A percentile compares a stretch with the other conserved stretches of the same genome.
phyloP scores from a whole-genome alignment of 2,329 filamentous ascomycete genomes.

The Trichoderma simmonsii region DNA sequence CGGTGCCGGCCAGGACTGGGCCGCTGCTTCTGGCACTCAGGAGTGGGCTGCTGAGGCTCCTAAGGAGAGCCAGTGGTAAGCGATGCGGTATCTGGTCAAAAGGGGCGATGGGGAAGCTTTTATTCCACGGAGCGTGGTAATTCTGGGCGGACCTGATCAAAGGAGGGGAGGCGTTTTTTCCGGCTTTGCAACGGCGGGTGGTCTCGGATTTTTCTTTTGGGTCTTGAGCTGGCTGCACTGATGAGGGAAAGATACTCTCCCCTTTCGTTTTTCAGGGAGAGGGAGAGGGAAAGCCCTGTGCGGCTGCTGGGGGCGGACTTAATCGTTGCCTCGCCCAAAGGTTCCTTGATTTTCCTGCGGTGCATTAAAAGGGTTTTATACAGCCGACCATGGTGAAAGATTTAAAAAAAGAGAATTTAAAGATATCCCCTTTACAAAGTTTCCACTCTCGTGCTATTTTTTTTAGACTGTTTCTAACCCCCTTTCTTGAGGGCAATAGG shows the following conservation, averaged over 20 bases:
- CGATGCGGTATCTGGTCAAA: not conserved
- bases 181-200: constrained; percentile 22
- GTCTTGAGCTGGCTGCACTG: constrained; percentile 70
- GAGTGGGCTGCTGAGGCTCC: constrained; percentile 65
- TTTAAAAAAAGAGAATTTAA: constrained; percentile 24
- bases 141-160: constrained; percentile 11
- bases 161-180: constrained; percentile 23
- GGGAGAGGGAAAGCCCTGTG: constrained; percentile 97
- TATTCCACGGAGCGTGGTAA: constrained; percentile 20
- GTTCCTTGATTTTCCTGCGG: constrained; percentile 25
- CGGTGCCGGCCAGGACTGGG: constrained; percentile 54
- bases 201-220: constrained; percentile 20
- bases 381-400: constrained; percentile 24
- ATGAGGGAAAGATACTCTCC: constrained; percentile 99
- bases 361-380: constrained; percentile 26
- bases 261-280: constrained; percentile 25
- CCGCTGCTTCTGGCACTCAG: constrained; percentile 59
- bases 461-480: accelerated
- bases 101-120: not conserved
- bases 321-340: constrained; percentile 69
- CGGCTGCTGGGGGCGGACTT: constrained; percentile 80
- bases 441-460: not conserved
- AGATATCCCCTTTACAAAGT: not conserved
- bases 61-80: constrained; percentile 55
- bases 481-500: not conserved